phyloP scores from a whole-genome alignment of 495 filamentous ascomycete genomes.

The Daldinia bambusicola region DNA sequence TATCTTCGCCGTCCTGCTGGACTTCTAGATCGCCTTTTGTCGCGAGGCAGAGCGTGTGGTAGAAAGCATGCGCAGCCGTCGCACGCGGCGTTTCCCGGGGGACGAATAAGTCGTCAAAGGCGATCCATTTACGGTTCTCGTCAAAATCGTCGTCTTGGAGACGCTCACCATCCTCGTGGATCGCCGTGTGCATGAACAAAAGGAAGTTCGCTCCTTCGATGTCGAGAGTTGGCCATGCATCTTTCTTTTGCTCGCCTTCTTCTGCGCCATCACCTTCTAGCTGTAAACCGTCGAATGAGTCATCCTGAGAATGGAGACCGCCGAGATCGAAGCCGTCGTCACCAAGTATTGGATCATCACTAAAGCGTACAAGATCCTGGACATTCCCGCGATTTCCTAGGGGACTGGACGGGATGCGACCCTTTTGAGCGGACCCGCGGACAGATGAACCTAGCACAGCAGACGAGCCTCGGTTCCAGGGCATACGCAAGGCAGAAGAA shows the following conservation, averaged over 20 bases:
- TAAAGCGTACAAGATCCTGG: constrained; percentile 54
- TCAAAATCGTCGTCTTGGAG: constrained; percentile 51
- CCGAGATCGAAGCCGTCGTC: constrained; percentile 44
- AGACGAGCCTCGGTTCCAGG: constrained; percentile 59
- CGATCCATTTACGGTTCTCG: constrained; percentile 49
- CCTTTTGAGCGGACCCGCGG: constrained; percentile 49
- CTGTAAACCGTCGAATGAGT: constrained; percentile 28
- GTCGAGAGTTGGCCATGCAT: constrained; percentile 44
- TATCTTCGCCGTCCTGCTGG: constrained; percentile 57
- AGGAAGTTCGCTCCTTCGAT: constrained; percentile 56
- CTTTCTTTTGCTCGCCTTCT: constrained; percentile 21
- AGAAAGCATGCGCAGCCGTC: constrained; percentile 77
- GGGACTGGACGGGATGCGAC: constrained; percentile 54
- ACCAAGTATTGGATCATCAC: constrained; percentile 47
- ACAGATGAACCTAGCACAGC: constrained; percentile 54
- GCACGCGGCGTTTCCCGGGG: constrained; percentile 61
- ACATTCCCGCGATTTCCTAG: constrained; percentile 48
- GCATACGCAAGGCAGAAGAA: constrained; percentile 51
- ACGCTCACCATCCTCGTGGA: constrained; percentile 51
- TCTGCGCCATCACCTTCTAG: background rate
- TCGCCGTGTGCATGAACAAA: constrained; percentile 65
- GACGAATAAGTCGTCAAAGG: constrained; percentile 73
- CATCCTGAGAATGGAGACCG: constrained; percentile 43
- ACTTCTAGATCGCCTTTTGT: constrained; percentile 70
- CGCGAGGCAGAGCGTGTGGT: constrained; percentile 75